These are phyloP conservation scores for Microbotryomycetes sp. DNA, from an alignment of 1,284 basidiomycete genomes.

Conservation along the genomic window DNA sequence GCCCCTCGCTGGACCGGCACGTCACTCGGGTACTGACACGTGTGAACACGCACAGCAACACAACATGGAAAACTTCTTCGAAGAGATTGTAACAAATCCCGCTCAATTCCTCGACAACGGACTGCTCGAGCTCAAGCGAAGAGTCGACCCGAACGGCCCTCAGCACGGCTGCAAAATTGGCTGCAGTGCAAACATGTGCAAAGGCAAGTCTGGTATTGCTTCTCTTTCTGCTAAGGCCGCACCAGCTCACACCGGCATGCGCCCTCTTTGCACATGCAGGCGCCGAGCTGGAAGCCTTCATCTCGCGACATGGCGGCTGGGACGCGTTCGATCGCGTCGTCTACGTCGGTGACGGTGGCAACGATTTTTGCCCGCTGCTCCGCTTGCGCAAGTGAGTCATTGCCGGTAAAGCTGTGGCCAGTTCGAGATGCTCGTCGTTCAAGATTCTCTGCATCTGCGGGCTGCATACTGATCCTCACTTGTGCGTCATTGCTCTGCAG, in stretches of 20 bases:
- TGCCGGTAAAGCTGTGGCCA: background rate
- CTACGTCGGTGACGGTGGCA: slow-evolving; percentile 89
- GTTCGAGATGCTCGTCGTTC: background rate
- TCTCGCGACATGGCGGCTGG: slow-evolving; percentile 57
- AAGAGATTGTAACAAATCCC: slow-evolving; percentile 86
- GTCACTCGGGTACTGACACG: background rate
- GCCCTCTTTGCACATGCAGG: slow-evolving; percentile 46
- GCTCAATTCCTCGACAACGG: slow-evolving; percentile 70
- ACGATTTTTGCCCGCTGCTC: slow-evolving; percentile 90
- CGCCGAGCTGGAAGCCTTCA: slow-evolving; percentile 76
- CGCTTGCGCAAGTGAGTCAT: slow-evolving; percentile 60
- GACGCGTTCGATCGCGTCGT: slow-evolving; percentile 65
- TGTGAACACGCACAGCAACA: slow-evolving; percentile 52
- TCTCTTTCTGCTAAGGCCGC: background rate
- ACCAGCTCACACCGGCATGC: background rate
- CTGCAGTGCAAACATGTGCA: slow-evolving; percentile 97
- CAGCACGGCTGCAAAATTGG: slow-evolving; percentile 83
- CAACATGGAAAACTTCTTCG: slow-evolving; percentile 64
- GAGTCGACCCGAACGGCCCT: slow-evolving; percentile 53
- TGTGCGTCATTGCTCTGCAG: slow-evolving; percentile 40
- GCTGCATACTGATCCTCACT: background rate
- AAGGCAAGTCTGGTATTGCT: slow-evolving; percentile 52
- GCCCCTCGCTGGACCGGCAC: background rate
- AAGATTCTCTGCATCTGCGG: background rate
- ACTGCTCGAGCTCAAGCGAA: slow-evolving; percentile 66